phyloP scores from a whole-genome alignment of 1,284 basidiomycete genomes.

The Ganoderma meredithae region DNA sequence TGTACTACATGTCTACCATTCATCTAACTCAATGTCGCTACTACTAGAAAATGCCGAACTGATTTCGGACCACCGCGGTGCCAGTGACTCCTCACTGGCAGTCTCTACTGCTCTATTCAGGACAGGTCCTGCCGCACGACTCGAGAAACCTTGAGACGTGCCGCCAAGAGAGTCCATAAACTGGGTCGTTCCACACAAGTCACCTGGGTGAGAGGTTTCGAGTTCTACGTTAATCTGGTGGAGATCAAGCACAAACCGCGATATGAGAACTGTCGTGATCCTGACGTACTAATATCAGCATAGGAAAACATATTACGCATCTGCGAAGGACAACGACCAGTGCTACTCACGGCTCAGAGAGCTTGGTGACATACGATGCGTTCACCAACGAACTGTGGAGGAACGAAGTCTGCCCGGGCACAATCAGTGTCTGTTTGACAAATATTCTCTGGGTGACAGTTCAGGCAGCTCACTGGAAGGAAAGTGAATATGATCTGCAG shows the following conservation, averaged over 20 bases:
- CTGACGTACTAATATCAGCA: background rate
- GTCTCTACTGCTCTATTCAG: no score
- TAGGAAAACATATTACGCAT: background rate
- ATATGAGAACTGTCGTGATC: slow-evolving; percentile 8
- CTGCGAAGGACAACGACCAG: background rate
- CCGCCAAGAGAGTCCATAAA: background rate
- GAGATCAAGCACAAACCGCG: background rate
- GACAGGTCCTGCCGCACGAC: no score
- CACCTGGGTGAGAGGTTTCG: background rate
- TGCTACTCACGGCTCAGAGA: background rate
- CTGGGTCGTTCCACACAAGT: background rate
- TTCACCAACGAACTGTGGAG: background rate
- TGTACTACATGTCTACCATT: no score
- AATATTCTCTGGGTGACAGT: no score
- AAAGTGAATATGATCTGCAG: slow-evolving; percentile 1
- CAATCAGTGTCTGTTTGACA: background rate
- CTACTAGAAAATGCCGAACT: background rate
- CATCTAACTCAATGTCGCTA: no score
- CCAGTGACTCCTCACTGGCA: no score
- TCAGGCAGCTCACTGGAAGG: background rate
- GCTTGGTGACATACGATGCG: slow-evolving; percentile 1
- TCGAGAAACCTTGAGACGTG: background rate
- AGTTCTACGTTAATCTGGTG: background rate
- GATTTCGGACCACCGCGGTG: background rate
- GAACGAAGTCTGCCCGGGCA: background rate